These are phyloP conservation scores for Herpotrichia juniperi DNA, from an alignment of 2,329 filamentous ascomycete species.

Conservation along the genomic window DNA sequence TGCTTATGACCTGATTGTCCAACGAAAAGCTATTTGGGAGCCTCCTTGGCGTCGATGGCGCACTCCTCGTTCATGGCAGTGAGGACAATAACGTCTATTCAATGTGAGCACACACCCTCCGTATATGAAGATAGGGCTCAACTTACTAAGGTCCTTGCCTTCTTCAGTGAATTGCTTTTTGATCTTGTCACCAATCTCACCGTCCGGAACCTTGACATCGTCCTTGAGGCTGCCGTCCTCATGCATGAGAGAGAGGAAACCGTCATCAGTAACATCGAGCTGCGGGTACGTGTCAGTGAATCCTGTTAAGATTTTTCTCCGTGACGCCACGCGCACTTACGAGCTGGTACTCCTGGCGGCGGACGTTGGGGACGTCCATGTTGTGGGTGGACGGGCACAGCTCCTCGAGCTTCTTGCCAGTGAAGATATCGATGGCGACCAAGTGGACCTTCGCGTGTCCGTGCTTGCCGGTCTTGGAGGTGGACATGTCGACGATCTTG, in stretches of 20 bases:
- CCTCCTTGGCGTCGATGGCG: conserved; percentile 93
- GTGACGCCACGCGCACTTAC: conserved; percentile 64
- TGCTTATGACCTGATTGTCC: conserved; percentile 32
- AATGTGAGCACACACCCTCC: conserved; percentile 12
- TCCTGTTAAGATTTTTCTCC: neutral
- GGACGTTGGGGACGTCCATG: conserved; percentile 97
- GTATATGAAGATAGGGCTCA: neutral
- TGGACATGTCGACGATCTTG: conserved; percentile 99
- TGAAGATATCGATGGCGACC: conserved; percentile 99
- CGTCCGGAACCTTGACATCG: conserved; percentile 91
- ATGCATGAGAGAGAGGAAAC: conserved; percentile 91
- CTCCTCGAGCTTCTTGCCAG: conserved; percentile 99
- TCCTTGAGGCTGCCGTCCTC: conserved; percentile 88
- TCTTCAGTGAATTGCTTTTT: conserved; percentile 77
- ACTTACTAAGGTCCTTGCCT: conserved; percentile 94
- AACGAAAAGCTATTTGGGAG: conserved; percentile 58
- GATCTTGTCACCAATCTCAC: conserved; percentile 88
- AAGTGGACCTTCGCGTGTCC: conserved; percentile 99
- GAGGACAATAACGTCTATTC: conserved; percentile 84
- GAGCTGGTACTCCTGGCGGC: conserved; percentile 89
- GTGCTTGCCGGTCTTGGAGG: conserved; percentile 99
- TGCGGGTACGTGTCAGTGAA: conserved; percentile 49
- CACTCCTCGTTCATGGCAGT: conserved; percentile 96
- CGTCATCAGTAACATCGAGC: conserved; percentile 93
- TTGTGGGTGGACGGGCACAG: conserved; percentile 95